Conservation (phyloP, 106 monocot species). For the Dendrobium officinale region DNA sequence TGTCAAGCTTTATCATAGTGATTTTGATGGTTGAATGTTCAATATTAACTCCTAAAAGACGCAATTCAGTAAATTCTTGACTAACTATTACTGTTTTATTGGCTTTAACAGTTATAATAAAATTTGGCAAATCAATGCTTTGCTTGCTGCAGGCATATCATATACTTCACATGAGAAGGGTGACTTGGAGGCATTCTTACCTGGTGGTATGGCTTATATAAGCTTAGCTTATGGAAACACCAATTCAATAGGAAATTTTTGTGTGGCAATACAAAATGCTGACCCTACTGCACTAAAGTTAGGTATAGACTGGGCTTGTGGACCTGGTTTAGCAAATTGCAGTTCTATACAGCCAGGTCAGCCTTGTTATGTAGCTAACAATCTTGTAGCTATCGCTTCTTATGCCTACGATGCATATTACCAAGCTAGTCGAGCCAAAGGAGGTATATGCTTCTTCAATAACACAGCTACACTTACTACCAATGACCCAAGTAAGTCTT, state of each 20-base stretch:
- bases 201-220: background rate
- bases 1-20: background rate
- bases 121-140: background rate
- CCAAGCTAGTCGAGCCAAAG: constrained; percentile 24
- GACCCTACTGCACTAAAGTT: constrained; percentile 17
- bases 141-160: constrained; percentile 7
- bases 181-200: background rate
- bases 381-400: constrained; percentile 36
- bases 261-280: constrained; percentile 32
- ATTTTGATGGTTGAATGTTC: background rate
- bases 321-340: constrained; percentile 39
- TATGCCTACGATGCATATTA: constrained; percentile 78
- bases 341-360: constrained; percentile 31
- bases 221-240: background rate
- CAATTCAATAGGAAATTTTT: constrained; percentile 16
- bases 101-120: background rate
- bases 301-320: constrained; percentile 48
- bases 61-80: background rate
- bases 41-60: background rate
- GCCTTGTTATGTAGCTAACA: constrained; percentile 36
- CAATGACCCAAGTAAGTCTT: constrained; percentile 62
- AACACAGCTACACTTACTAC: constrained; percentile 31
- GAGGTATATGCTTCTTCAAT: constrained; percentile 51
- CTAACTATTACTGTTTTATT: background rate
- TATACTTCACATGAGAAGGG: constrained; percentile 1